Evolutionary conservation across 192 early-diverging fungal species (phyloP), one percentile per base, ranked within the genome.

Genomic region (Diversispora epigaea): DNA sequence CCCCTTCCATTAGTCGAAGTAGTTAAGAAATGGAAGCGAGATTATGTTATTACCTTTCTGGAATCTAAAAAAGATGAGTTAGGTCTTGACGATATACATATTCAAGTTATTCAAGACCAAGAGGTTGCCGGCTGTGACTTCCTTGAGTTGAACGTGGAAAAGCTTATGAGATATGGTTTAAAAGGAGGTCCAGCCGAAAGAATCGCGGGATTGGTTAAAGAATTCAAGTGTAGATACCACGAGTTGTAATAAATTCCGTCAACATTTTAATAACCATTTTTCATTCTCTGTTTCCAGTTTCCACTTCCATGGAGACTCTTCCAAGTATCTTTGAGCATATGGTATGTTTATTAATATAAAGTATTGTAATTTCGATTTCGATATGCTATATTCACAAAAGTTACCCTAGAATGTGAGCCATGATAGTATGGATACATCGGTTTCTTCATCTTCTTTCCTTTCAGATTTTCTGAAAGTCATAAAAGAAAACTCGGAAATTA

Each of bases 21-120:
- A 68, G 67, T 68, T 21, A 44, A 50, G 45, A 68, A 68, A 49
- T 68, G 66, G 47, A 68, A 19, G 6, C 47, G 3, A 22, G 22
- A 5, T 6, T 5, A 68, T 17, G 46, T 68, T 68, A 0, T 68
- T 68, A 4, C 12, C 6, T 68, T 68, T 68, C 25, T 68, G 15
- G 10, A 68, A 19, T 6, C 1, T 4, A 68, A 68, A 22, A 46
- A 68, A 49, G 45, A 68, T 0, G 66, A 49, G 8, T 50, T 68
- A 39, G 6, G 3, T 14, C 46, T 68, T 68, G 19, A 49, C 4
- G 21, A 68, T 49, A 22, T 47, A 25, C 0, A 68, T 22, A 68
- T 68, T 45, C 4, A 68, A 19, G 17, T 68, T 4, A 68, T 68
- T 49, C n/a, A 50, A 19, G 21, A 68, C 46, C 9, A 68, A 6